Percentiles rank a stretch among this genome's conserved stretches.
phyloP scores from a whole-genome alignment of 2,329 filamentous ascomycete species.

The Venturia carpophila region DNA sequence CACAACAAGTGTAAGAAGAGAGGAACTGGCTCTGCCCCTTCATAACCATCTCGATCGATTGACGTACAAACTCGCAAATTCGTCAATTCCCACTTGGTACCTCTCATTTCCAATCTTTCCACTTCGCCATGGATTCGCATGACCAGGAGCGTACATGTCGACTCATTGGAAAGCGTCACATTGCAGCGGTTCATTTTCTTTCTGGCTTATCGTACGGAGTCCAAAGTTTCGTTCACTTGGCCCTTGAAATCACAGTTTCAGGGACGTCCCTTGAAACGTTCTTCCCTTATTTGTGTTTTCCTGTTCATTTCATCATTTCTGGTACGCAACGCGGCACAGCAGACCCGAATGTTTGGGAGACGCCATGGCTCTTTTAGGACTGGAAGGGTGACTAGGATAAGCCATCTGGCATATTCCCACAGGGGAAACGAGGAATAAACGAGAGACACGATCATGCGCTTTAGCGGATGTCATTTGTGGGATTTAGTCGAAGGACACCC shows the following conservation, averaged over 20 bases:
- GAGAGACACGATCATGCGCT: conserved; percentile 2
- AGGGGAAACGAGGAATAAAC: not conserved
- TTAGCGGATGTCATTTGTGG: not conserved
- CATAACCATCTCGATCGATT: not conserved
- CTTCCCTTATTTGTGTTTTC: not conserved
- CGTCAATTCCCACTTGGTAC: not conserved
- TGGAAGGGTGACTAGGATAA: conserved; percentile 5
- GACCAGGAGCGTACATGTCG: not conserved
- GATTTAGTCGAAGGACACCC: not conserved
- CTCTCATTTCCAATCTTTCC: not conserved
- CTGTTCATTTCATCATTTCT: not conserved
- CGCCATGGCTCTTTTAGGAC: conserved; percentile 4
- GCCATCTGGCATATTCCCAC: not conserved
- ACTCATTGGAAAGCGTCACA: not conserved
- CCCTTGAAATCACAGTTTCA: not conserved
- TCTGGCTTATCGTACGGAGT: not conserved
- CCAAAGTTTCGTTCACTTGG: not conserved
- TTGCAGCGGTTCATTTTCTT: not conserved
- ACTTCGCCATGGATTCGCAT: not conserved
- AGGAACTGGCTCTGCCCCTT: not conserved
- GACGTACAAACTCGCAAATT: not conserved
- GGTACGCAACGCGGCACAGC: not conserved
- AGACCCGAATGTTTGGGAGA: not conserved
- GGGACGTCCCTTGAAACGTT: not conserved
- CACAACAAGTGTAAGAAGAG: conserved; percentile 83